Base-by-base conservation (phyloP, 1,139 yeast species). In the Pichia cactophila region DNA sequence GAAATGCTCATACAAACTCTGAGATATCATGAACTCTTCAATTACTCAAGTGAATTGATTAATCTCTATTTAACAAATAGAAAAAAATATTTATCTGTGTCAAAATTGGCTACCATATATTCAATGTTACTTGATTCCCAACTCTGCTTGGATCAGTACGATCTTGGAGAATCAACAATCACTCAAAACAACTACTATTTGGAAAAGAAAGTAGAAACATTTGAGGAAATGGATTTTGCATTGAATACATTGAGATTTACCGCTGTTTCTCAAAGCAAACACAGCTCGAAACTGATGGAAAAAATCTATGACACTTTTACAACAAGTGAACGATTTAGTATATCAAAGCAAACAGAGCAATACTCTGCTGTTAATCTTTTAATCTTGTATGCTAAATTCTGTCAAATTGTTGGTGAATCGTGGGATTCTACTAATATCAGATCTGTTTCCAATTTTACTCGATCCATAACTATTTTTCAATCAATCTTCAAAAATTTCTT, bases 401-500 rank as follows among this genome's bases (percentile, higher is more conserved):
- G 74, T 43, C 47, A 60, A 10, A 46, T 69, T 4, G 56, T 70
- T 1, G 60, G 73, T 1, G 48, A 54, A 31, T 53, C 69, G 20
- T 61, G 66, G 38, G 43, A 47, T 17, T 42, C 50, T 5, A 37
- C 52, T 2, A 50, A 47, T 26, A n/a, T 55, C 0, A 58, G 64
- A 23, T 55, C 75, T 1, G 63, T 69, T 35, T 50, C 58, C 2
- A 66, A 67, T 47, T 55, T 64, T 23, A 73, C 69, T 50, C 63
- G 69, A n/a, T 65, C 75, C 1, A 63, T 75, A 6, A 72, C 74
- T 54, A 60, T 77, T 9, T 56, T 70, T 11, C 69, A 70, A 49
- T 74, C 80, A 0, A 61, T 77, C 3, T 48, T 72, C 45, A 70
- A 70, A 50, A 74, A 71, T 49, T 59, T 69, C 33, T 56, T 68